Conservation (phyloP, 768 basidiomycete species). For the Agaricus subrufescens region DNA sequence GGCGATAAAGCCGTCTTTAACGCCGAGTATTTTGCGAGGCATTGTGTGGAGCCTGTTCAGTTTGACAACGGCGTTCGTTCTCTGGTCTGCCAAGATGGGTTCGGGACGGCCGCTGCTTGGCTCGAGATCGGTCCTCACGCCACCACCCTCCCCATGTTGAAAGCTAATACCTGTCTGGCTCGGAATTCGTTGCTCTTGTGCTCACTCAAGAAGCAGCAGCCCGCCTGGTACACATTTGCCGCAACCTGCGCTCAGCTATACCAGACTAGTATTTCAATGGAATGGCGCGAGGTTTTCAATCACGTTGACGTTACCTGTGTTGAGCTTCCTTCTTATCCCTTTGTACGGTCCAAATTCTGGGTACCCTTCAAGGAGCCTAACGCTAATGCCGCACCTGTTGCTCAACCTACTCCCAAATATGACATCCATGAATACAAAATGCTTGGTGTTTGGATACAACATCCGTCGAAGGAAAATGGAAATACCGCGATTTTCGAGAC, state of each 20-base stretch:
- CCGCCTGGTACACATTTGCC: conserved; percentile 39
- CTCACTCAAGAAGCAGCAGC: conserved; percentile 39
- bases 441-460: conserved; percentile 11
- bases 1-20: conserved; percentile 47
- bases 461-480: conserved; percentile 31
- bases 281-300: conserved; percentile 54
- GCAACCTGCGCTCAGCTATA: conserved; percentile 46
- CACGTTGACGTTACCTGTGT: conserved; percentile 39
- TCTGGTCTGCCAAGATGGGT: conserved; percentile 24
- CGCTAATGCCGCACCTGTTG: not conserved
- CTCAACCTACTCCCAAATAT: conserved; percentile 10
- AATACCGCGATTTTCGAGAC: conserved; percentile 49
- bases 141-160: conserved; percentile 53
- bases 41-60: conserved; percentile 39
- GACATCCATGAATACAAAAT: conserved; percentile 10
- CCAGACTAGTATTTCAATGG: conserved; percentile 30
- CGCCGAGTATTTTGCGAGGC: conserved; percentile 51
- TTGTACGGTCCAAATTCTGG: conserved; percentile 56
- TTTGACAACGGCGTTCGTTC: conserved; percentile 48
- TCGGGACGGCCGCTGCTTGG: conserved; percentile 36
- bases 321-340: conserved; percentile 62
- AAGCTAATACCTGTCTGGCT: conserved; percentile 29
- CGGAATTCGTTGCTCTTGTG: conserved; percentile 34
- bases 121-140: conserved; percentile 68
- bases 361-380: conserved; percentile 35